phyloP scores from a whole-genome alignment of 2,329 filamentous ascomycete species.

The Paecilomyces sp. region DNA sequence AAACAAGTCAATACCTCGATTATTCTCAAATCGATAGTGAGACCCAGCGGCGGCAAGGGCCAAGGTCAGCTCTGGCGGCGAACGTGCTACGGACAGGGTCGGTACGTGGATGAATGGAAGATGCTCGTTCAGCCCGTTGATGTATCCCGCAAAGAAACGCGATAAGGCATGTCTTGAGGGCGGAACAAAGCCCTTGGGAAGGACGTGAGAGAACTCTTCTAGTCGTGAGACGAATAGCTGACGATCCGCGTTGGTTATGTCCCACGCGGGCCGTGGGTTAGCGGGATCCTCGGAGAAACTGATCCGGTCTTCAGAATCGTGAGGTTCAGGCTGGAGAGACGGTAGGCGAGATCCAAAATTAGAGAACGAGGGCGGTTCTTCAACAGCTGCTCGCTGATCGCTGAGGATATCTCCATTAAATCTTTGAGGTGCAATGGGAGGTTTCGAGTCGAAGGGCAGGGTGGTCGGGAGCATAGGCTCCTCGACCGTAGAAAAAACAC shows the following conservation, averaged over 20 bases:
- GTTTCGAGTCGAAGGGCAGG: constrained; percentile 30
- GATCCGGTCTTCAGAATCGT: constrained; percentile 37
- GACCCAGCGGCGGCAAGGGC: constrained; percentile 45
- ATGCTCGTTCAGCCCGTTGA: constrained; percentile 45
- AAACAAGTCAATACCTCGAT: constrained; percentile 49
- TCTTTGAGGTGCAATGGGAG: constrained; percentile 18
- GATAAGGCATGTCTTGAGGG: constrained; percentile 43
- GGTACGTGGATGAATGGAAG: constrained; percentile 46
- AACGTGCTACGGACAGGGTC: constrained; percentile 39
- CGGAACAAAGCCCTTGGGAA: constrained; percentile 41
- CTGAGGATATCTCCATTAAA: constrained; percentile 32
- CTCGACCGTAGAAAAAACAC: constrained; percentile 37
- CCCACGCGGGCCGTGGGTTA: constrained; percentile 37
- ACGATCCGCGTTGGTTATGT: constrained; percentile 40
- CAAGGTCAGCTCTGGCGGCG: constrained; percentile 43
- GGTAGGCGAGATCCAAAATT: constrained; percentile 43
- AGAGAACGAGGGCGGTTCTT: constrained; percentile 40
- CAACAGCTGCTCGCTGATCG: constrained; percentile 29
- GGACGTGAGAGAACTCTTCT: constrained; percentile 38
- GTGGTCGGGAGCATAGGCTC: constrained; percentile 30
- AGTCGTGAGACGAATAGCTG: constrained; percentile 38
- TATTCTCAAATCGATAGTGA: constrained; percentile 43
- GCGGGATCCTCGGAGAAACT: constrained; percentile 32
- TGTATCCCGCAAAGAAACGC: constrained; percentile 45
- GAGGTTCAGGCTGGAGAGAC: constrained; percentile 40